A percentile compares a stretch with the other conserved stretches of the same genome.
Conservation (phyloP, 2,329 filamentous ascomycete species). For the Clonostachys sp. region DNA sequence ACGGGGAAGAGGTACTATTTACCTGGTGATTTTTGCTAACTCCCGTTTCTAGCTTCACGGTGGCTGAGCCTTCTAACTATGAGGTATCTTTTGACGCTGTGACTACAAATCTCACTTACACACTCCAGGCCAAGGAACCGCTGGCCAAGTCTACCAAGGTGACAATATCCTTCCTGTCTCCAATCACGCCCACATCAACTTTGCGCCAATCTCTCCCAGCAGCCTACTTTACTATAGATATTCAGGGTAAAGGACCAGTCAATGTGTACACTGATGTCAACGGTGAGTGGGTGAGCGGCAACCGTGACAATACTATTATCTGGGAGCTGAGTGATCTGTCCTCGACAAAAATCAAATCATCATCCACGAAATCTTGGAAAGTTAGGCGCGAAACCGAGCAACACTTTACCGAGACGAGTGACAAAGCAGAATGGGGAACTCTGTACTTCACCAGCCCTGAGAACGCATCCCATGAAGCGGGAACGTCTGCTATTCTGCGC, state of each 20-base stretch:
- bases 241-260: conserved; percentile 61
- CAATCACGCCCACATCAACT: conserved; percentile 77
- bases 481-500: conserved; percentile 61
- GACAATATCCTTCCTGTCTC: conserved; percentile 59
- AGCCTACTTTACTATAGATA: conserved; percentile 69
- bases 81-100: conserved; percentile 43
- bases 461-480: conserved; percentile 65
- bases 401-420: conserved; percentile 68
- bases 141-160: conserved; percentile 23
- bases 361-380: conserved; percentile 55
- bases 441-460: conserved; percentile 71
- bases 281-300: conserved; percentile 78
- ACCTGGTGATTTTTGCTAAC: too few species aligned
- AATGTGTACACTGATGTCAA: conserved; percentile 65
- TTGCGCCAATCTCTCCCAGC: conserved; percentile 79
- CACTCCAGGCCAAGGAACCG: conserved; percentile 17
- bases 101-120: conserved; percentile 43
- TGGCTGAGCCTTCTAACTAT: conserved; percentile 34
- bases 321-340: conserved; percentile 54
- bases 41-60: conserved; percentile 19
- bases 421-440: conserved; percentile 81
- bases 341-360: conserved; percentile 7
- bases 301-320: conserved; percentile 61
- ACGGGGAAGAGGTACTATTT: too few species aligned
- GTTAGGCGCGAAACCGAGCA: conserved; percentile 56